A percentile compares a stretch with the other conserved stretches of the same genome.
phyloP scores from a whole-genome alignment of 805 yeast genomes.

The Saccharomycopsis vini region DNA sequence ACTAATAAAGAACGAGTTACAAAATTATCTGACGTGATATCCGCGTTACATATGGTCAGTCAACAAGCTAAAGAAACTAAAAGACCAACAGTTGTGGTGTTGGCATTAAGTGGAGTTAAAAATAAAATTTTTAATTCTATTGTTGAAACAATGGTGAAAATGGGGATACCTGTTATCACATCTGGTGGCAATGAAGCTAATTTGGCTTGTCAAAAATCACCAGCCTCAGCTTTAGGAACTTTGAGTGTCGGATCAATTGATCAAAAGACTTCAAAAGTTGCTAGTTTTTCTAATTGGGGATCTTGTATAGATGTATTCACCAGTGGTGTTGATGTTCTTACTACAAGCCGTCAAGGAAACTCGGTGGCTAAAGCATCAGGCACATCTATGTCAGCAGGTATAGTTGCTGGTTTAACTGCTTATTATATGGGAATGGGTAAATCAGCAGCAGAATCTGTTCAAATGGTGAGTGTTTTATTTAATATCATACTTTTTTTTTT shows the following conservation, averaged over 20 bases:
- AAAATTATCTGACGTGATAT: constrained; percentile 27
- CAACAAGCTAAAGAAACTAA: constrained; percentile 24
- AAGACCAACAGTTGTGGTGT: constrained; percentile 31
- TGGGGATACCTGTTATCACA: constrained; percentile 37
- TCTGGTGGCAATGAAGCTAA: constrained; percentile 43
- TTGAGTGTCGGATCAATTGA: constrained; percentile 36
- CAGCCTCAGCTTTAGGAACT: constrained; percentile 35
- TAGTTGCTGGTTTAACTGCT: constrained; percentile 38
- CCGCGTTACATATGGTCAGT: constrained; percentile 26
- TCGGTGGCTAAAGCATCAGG: constrained; percentile 33
- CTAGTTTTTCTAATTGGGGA: constrained; percentile 39
- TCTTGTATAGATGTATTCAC: constrained; percentile 45
- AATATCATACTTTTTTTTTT: background rate
- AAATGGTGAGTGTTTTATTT: background rate
- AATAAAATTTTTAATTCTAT: constrained; percentile 37
- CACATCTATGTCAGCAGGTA: constrained; percentile 41
- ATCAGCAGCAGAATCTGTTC: constrained; percentile 24
- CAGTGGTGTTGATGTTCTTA: constrained; percentile 38
- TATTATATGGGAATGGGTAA: constrained; percentile 36
- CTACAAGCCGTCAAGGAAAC: constrained; percentile 29
- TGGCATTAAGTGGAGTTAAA: constrained; percentile 25
- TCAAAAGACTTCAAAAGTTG: constrained; percentile 27
- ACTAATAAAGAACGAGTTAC: constrained; percentile 32
- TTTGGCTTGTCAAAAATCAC: constrained; percentile 39
- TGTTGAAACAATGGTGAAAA: constrained; percentile 27